phyloP scores from a whole-genome alignment of 2,329 filamentous ascomycete genomes.

The Pestalotiopsis sp. region DNA sequence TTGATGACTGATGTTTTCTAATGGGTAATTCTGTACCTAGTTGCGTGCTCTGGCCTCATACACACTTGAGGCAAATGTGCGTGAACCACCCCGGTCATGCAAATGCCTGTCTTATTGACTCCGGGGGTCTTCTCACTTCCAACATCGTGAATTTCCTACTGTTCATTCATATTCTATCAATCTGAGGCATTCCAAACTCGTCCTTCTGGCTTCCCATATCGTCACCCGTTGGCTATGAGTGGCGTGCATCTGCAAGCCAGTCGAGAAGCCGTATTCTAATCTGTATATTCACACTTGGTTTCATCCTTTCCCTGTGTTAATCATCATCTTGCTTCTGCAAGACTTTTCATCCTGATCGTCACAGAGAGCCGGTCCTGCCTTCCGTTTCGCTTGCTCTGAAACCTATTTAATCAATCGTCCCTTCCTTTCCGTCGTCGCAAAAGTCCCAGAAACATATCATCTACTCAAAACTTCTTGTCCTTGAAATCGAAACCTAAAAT shows the following conservation, averaged over 20 bases:
- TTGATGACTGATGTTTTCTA: neutral
- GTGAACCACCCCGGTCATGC: neutral
- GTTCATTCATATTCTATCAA: neutral
- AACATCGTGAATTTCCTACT: neutral
- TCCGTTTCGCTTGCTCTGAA: no score
- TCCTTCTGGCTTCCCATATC: neutral
- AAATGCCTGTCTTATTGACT: neutral
- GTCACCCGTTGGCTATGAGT: no score
- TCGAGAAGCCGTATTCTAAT: neutral
- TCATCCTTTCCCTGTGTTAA: no score
- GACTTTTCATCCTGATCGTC: no score
- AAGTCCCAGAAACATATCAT: no score
- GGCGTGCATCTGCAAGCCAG: neutral
- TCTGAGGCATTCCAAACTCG: neutral
- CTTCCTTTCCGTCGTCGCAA: no score
- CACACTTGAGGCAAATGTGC: constrained; percentile 2
- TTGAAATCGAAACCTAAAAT: no score
- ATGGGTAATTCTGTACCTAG: neutral
- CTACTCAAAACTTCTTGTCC: no score
- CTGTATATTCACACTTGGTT: neutral
- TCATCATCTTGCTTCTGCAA: no score
- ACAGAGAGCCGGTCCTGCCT: no score
- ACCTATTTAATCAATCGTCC: no score
- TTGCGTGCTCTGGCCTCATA: no score
- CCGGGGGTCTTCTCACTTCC: neutral